Percentiles rank a stretch among this genome's conserved stretches.
These are phyloP conservation scores for Crithidia fasciculata DNA, from an alignment of 208 protist species.

Conservation along the genomic window DNA sequence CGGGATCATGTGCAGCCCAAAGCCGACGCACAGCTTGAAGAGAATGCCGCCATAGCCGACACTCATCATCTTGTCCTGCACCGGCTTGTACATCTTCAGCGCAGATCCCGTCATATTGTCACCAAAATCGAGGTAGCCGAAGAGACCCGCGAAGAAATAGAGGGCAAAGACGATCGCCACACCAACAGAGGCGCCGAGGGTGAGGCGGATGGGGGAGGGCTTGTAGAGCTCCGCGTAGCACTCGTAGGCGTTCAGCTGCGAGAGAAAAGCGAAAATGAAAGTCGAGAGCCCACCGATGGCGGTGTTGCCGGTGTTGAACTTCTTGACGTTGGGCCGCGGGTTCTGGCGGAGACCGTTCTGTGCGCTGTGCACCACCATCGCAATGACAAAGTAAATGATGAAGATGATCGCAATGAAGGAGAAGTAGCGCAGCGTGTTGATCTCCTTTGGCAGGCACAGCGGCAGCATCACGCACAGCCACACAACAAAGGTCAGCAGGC, in stretches of 20 bases:
- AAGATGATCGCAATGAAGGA: constrained; percentile 64
- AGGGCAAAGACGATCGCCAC: constrained; percentile 58
- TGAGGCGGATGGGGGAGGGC: constrained; percentile 57
- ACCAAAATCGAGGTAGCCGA: constrained; percentile 87
- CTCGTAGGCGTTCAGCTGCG: constrained; percentile 79
- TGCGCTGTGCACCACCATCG: constrained; percentile 59
- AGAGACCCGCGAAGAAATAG: constrained; percentile 79
- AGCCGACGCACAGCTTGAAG: constrained; percentile 78
- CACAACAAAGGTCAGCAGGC: constrained; percentile 54
- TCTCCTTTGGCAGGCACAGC: constrained; percentile 76
- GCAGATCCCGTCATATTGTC: constrained; percentile 39
- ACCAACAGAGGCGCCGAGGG: constrained; percentile 38
- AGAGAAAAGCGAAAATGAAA: constrained; percentile 79
- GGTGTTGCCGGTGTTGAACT: constrained; percentile 54
- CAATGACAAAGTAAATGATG: constrained; percentile 78
- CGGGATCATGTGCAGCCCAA: constrained; percentile 66
- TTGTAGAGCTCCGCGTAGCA: constrained; percentile 71
- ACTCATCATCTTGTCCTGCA: constrained; percentile 51
- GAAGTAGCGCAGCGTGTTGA: constrained; percentile 83
- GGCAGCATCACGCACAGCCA: constrained; percentile 81
- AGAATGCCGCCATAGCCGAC: constrained; percentile 64
- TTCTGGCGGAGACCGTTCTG: constrained; percentile 43
- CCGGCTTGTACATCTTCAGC: constrained; percentile 68
- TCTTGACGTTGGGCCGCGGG: constrained; percentile 41
- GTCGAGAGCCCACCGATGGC: constrained; percentile 63